Evolutionary conservation across 352 stramenopile species (phyloP).

Genomic region (Pythium vanterpoolii): DNA sequence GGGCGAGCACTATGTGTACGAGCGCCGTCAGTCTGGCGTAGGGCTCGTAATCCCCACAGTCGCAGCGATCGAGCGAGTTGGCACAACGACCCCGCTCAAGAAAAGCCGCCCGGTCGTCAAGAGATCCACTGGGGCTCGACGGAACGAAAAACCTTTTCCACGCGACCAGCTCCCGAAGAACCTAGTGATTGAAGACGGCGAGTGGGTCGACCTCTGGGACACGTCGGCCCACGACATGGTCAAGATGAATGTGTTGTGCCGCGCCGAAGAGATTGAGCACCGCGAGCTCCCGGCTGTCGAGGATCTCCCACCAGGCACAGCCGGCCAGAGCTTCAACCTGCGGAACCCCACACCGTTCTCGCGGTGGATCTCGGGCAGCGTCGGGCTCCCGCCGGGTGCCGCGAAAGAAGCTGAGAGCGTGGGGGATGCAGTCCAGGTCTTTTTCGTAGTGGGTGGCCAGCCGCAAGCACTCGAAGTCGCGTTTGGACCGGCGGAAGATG

Average conservation of each 20-base stretch:
- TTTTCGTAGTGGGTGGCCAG: conserved; percentile 92
- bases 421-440: conserved; percentile 92
- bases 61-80: conserved; percentile 60
- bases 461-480: conserved; percentile 73
- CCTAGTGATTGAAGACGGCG: conserved; percentile 50
- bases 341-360: conserved; percentile 60
- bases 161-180: conserved; percentile 44
- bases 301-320: conserved; percentile 50
- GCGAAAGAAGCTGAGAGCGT: conserved; percentile 96
- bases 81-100: conserved; percentile 51
- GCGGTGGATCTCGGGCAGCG: conserved; percentile 88
- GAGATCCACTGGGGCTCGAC: conserved; percentile 12
- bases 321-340: conserved; percentile 88
- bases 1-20: conserved; percentile 83
- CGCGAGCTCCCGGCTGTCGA: conserved; percentile 64
- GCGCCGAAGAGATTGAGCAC: conserved; percentile 65
- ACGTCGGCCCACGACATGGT: conserved; percentile 49
- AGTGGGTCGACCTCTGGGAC: conserved; percentile 79
- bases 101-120: conserved; percentile 33
- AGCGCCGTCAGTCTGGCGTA: conserved; percentile 77
- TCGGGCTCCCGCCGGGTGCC: conserved; percentile 89
- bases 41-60: conserved; percentile 80
- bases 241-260: conserved; percentile 80
- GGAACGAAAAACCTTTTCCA: conserved; percentile 38
- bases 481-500: conserved; percentile 58